Evolutionary conservation across 495 filamentous ascomycete genomes (phyloP).

Genomic region (Articulospora tetracladia): DNA sequence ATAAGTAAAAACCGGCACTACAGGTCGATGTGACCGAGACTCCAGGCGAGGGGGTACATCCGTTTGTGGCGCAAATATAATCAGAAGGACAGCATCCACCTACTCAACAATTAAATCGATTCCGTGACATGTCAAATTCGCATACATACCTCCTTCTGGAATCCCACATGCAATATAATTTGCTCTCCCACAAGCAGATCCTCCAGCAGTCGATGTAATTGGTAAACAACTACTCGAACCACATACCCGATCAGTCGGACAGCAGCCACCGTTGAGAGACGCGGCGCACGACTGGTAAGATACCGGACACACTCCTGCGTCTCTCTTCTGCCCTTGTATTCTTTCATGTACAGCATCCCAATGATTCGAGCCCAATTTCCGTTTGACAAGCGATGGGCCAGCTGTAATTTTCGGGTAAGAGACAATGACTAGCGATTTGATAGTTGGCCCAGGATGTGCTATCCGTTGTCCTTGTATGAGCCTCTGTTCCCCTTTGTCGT

Average conservation of each 20-base stretch:
- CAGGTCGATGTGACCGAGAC: conserved; percentile 17
- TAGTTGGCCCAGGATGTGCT: neutral
- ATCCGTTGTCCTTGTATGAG: neutral
- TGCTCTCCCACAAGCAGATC: conserved; percentile 13
- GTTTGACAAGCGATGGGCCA: conserved; percentile 9
- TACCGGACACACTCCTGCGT: conserved; percentile 17
- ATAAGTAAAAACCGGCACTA: conserved; percentile 5
- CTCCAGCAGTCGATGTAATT: conserved; percentile 11
- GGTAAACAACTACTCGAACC: conserved; percentile 18
- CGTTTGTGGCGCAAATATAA: conserved; percentile 15
- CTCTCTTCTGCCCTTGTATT: conserved; percentile 24
- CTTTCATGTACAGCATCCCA: conserved; percentile 23
- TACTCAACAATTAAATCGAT: too few relatives aligned
- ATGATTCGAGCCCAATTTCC: conserved; percentile 19
- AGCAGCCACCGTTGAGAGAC: conserved; percentile 22
- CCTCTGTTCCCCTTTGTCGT: neutral
- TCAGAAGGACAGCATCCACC: conserved; percentile 24
- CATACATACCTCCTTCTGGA: conserved; percentile 21
- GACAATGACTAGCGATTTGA: neutral
- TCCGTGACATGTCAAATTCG: too few relatives aligned
- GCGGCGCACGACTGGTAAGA: conserved; percentile 18
- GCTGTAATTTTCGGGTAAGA: conserved; percentile 19
- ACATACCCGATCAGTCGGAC: conserved; percentile 23
- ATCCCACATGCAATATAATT: conserved; percentile 22
- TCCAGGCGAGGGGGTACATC: conserved; percentile 18